phyloP scores from a whole-genome alignment of 495 filamentous ascomycete genomes.

The Xylaria acuta region DNA sequence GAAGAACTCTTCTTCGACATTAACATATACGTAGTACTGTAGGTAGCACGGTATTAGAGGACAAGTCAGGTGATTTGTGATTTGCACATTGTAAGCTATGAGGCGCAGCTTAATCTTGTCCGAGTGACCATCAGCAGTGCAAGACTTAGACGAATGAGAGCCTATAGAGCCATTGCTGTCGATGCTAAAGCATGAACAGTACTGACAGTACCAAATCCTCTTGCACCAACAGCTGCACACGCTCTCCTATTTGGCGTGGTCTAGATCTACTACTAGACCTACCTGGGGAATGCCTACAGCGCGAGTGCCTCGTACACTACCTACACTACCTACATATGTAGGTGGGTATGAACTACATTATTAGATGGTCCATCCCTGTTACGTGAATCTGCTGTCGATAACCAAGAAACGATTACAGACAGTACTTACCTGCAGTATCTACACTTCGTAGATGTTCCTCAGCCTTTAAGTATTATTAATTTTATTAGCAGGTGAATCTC shows the following conservation, averaged over 20 bases:
- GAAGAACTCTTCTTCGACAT: too few relatives aligned
- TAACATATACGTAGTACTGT: too few relatives aligned
- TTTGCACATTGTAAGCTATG: background rate
- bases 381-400: too few relatives aligned
- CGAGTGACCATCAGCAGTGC: constrained; percentile 9
- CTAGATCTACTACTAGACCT: constrained; percentile 4
- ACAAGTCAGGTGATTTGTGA: background rate
- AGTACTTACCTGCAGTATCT: background rate
- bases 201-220: too few relatives aligned
- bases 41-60: background rate
- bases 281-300: background rate
- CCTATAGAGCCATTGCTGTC: background rate
- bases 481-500: background rate
- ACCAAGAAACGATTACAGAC: background rate
- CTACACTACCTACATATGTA: too few relatives aligned
- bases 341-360: too few relatives aligned
- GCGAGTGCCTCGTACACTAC: background rate
- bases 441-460: too few relatives aligned
- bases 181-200: background rate
- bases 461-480: too few relatives aligned
- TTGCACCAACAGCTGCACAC: background rate
- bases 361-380: too few relatives aligned
- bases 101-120: background rate
- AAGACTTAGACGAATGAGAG: constrained; percentile 11
- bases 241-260: background rate